These are phyloP conservation scores for Candida nanaspora DNA, from an alignment of 805 yeast species.

Conservation along the genomic window DNA sequence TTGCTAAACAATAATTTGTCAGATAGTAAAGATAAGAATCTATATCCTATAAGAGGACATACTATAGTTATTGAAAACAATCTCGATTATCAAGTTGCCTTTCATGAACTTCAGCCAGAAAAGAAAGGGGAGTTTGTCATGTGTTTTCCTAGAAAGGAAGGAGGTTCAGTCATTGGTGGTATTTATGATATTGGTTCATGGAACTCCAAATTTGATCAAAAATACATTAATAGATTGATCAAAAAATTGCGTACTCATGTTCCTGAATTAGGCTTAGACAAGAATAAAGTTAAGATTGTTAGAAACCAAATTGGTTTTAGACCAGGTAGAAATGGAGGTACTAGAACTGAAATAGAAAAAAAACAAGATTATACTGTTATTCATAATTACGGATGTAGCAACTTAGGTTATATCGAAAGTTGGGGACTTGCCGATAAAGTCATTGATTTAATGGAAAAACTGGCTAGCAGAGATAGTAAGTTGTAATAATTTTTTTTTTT, in stretches of 20 bases:
- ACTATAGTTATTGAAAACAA: constrained; percentile 44
- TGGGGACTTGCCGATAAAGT: constrained; percentile 52
- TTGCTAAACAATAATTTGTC: constrained; percentile 34
- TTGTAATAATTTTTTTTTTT: neutral
- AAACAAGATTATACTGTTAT: constrained; percentile 27
- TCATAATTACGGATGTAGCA: constrained; percentile 67
- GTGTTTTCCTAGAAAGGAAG: constrained; percentile 61
- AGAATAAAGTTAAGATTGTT: constrained; percentile 34
- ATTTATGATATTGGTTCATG: constrained; percentile 19
- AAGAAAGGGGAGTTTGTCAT: constrained; percentile 44
- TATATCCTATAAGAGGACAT: constrained; percentile 54
- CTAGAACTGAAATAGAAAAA: constrained; percentile 32
- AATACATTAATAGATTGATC: constrained; percentile 41
- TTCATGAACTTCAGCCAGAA: constrained; percentile 21
- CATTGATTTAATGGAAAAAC: constrained; percentile 12
- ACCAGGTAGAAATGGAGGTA: constrained; percentile 56
- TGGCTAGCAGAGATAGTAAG: neutral
- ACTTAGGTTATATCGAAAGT: constrained; percentile 60
- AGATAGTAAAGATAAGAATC: constrained; percentile 43
- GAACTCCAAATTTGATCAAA: constrained; percentile 30
- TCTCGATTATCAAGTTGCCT: constrained; percentile 28
- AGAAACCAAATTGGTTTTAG: constrained; percentile 60
- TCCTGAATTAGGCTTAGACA: constrained; percentile 46
- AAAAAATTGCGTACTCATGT: constrained; percentile 36
- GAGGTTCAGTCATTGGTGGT: constrained; percentile 62